These are phyloP conservation scores for Penicillium malachiteum DNA, from an alignment of 495 filamentous ascomycete species.

Conservation along the genomic window DNA sequence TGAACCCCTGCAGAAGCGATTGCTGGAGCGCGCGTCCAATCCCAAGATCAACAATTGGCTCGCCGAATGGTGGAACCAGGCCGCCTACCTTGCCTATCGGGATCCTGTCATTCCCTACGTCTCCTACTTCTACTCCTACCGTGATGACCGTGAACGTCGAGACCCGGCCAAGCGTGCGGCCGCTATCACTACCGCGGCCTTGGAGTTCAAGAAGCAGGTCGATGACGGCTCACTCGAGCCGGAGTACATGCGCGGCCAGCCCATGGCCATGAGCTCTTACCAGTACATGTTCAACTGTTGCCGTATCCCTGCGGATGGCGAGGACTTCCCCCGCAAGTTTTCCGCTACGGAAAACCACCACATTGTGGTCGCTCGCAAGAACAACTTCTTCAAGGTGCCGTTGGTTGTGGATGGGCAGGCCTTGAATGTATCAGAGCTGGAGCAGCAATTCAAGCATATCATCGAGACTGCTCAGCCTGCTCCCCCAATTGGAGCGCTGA, in stretches of 20 bases:
- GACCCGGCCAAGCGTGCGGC: constrained; percentile 92
- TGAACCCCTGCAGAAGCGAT: constrained; percentile 81
- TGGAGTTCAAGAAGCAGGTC: constrained; percentile 94
- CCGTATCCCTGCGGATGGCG: constrained; percentile 78
- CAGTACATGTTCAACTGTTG: constrained; percentile 98
- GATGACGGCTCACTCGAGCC: constrained; percentile 83
- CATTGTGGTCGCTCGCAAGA: constrained; percentile 87
- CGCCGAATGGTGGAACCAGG: constrained; percentile 95
- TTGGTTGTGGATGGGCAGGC: constrained; percentile 74
- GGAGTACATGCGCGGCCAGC: constrained; percentile 94
- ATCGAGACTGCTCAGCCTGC: constrained; percentile 70
- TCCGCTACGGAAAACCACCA: constrained; percentile 72
- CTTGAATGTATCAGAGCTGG: constrained; percentile 83
- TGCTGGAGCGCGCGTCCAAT: constrained; percentile 77
- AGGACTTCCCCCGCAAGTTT: constrained; percentile 84
- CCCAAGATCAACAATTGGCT: constrained; percentile 92
- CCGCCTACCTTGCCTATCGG: constrained; percentile 87
- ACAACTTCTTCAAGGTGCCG: constrained; percentile 89
- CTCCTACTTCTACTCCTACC: constrained; percentile 98
- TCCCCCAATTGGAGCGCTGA: constrained; percentile 80
- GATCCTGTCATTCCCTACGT: constrained; percentile 98
- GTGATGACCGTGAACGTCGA: constrained; percentile 84
- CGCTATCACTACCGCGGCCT: constrained; percentile 75
- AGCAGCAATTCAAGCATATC: constrained; percentile 81
- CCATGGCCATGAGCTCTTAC: constrained; percentile 96